phyloP scores from a whole-genome alignment of 2,329 filamentous ascomycete species.

The Ophiostoma ips region DNA sequence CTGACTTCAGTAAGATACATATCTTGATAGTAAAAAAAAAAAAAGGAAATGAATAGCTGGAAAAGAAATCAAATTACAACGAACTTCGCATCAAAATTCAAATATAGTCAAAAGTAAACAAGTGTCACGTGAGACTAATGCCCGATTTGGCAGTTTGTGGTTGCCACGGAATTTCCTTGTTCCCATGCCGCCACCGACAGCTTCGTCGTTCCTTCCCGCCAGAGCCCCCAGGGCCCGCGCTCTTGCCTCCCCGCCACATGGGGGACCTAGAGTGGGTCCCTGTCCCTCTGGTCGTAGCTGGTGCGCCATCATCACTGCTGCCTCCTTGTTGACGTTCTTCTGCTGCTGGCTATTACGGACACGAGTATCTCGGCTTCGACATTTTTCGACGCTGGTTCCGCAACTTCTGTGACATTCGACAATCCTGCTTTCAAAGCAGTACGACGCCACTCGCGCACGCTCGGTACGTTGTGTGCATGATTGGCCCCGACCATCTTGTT shows the following conservation, averaged over 20 bases:
- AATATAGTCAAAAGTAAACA: too few relatives aligned
- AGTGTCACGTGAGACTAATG: too few relatives aligned
- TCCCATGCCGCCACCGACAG: slow-evolving; percentile 1
- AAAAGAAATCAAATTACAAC: too few relatives aligned
- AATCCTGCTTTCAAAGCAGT: background rate
- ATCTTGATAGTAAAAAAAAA: too few relatives aligned
- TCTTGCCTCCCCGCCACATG: background rate
- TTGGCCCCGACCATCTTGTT: background rate
- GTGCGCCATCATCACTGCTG: slow-evolving; percentile 9
- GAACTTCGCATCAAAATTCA: too few relatives aligned
- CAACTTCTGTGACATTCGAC: background rate
- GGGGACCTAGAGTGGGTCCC: slow-evolving; percentile 3
- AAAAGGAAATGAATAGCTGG: too few relatives aligned
- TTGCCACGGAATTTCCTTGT: slow-evolving; percentile 1
- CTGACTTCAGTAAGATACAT: too few relatives aligned
- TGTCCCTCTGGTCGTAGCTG: background rate
- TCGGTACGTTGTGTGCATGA: slow-evolving; percentile 1
- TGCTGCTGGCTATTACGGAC: too few relatives aligned
- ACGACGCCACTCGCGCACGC: background rate
- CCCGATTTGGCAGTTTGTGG: too few relatives aligned
- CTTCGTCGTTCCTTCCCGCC: background rate
- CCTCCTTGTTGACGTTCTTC: background rate
- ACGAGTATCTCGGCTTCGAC: too few relatives aligned
- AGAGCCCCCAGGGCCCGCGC: too few relatives aligned
- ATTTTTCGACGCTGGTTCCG: background rate